Percentiles rank a stretch among this genome's conserved stretches.
Conservation (phyloP, 345 rosid genomes). For the Kernera saxatilis region DNA sequence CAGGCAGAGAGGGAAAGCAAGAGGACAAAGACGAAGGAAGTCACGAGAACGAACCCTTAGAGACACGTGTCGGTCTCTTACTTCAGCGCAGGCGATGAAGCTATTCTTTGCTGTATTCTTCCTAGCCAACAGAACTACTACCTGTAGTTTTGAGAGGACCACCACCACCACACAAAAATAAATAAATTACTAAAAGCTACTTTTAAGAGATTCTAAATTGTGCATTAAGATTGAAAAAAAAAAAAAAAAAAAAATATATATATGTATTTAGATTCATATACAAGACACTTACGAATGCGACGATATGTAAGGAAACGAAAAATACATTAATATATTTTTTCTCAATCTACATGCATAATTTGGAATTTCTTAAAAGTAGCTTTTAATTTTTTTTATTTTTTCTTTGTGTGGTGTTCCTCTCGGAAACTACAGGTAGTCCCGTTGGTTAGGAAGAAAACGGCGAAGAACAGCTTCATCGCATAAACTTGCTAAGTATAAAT, state of each 20-base stretch:
- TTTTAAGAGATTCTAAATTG: background rate
- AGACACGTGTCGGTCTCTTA: constrained; percentile 20
- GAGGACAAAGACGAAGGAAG: constrained; percentile 23
- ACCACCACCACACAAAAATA: background rate
- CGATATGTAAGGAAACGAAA: no score
- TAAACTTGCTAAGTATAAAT: no score
- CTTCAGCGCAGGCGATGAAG: background rate
- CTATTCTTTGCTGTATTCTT: constrained; percentile 13
- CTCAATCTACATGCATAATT: no score
- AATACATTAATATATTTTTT: no score
- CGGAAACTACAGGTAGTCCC: background rate
- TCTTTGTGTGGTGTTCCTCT: background rate
- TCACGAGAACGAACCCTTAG: background rate
- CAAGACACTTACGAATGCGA: no score
- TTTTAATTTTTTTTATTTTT: background rate
- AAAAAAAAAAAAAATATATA: no score
- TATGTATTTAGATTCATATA: no score
- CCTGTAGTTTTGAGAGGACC: background rate
- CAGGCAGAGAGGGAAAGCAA: constrained; percentile 34
- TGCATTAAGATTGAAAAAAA: background rate
- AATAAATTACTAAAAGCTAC: background rate
- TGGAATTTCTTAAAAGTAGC: no score
- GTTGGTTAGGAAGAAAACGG: constrained; percentile 1
- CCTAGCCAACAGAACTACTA: background rate
- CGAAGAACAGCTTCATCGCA: background rate